Evolutionary conservation across 1,139 yeast genomes (phyloP).

Genomic region (Dujonia santamariae): DNA sequence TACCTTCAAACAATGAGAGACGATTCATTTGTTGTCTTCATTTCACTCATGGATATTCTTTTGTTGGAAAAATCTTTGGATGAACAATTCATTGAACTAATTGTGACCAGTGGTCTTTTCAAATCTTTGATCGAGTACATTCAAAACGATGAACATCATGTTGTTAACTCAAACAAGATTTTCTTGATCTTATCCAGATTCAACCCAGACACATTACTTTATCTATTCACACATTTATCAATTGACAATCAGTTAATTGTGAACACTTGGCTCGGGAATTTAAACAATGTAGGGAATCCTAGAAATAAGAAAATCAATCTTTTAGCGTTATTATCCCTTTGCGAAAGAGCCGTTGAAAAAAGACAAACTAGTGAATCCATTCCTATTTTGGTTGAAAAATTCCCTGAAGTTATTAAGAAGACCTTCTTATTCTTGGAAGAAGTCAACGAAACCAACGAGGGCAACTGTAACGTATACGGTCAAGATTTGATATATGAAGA

Average conservation of each 20-base stretch:
- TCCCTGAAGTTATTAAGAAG: constrained; percentile 45
- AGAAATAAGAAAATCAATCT: constrained; percentile 61
- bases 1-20: constrained; percentile 66
- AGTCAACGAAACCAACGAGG: constrained; percentile 56
- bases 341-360: neutral
- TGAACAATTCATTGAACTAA: constrained; percentile 27
- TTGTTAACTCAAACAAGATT: constrained; percentile 49
- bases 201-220: constrained; percentile 43
- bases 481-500: constrained; percentile 54
- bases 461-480: constrained; percentile 64
- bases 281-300: constrained; percentile 62
- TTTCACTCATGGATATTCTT: constrained; percentile 59
- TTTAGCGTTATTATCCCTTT: constrained; percentile 53
- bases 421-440: constrained; percentile 71
- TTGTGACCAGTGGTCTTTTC: constrained; percentile 48
- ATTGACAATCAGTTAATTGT: constrained; percentile 24
- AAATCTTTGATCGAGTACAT: constrained; percentile 44
- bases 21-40: constrained; percentile 58
- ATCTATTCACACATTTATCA: constrained; percentile 29
- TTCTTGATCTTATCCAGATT: constrained; percentile 54
- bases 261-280: constrained; percentile 33
- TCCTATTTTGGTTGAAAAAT: constrained; percentile 21
- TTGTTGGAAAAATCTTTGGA: constrained; percentile 25
- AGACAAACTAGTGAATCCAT: constrained; percentile 19
- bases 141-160: constrained; percentile 44